Conservation (phyloP, 495 filamentous ascomycete species). For the Podospora pseudocomata region DNA sequence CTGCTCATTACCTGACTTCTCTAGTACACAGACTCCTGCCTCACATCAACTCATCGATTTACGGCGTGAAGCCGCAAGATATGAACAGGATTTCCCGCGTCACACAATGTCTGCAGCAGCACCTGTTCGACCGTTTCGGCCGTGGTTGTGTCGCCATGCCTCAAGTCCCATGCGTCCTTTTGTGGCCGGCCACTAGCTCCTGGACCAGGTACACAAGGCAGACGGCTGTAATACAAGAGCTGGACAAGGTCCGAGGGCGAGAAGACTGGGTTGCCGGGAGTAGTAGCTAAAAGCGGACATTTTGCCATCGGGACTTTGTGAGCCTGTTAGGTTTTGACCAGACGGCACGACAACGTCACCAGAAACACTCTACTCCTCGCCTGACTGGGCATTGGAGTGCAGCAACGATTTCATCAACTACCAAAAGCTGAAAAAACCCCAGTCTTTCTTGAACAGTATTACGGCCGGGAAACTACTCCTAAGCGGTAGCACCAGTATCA, state of each 20-base stretch:
- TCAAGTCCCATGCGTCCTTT: conserved; percentile 29
- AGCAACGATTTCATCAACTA: neutral
- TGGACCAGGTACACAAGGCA: neutral
- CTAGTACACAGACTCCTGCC: too few species aligned
- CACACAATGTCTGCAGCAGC: conserved; percentile 69
- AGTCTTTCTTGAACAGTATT: neutral
- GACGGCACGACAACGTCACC: neutral
- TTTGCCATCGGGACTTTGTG: neutral
- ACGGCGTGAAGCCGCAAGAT: neutral
- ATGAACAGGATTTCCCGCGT: conserved; percentile 51
- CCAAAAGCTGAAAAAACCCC: neutral
- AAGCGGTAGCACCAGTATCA: neutral
- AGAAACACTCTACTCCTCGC: neutral
- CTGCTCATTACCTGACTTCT: neutral
- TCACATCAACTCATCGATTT: neutral
- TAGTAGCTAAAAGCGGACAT: conserved; percentile 1
- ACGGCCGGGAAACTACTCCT: neutral
- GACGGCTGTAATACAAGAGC: neutral
- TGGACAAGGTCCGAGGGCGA: neutral
- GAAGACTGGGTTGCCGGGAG: neutral
- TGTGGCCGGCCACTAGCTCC: neutral
- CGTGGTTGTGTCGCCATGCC: conserved; percentile 13
- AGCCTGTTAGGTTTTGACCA: neutral
- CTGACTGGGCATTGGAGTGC: neutral
- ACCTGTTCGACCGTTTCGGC: conserved; percentile 45